Conservation (phyloP, 192 early-diverging fungal species). For the Entophlyctis luteolus region DNA sequence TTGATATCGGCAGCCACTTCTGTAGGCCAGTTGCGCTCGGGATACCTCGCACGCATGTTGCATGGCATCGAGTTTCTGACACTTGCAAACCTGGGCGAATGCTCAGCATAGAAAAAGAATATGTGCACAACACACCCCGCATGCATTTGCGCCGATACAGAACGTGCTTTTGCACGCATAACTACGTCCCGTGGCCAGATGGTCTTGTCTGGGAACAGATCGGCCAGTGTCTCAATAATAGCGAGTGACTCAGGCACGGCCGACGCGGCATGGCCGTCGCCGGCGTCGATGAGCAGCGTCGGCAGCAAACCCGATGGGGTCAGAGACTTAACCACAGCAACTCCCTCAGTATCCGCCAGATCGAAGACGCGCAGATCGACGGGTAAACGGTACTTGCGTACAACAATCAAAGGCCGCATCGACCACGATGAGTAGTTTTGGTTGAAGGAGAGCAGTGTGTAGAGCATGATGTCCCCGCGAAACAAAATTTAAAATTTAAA, state of each 20-base stretch:
- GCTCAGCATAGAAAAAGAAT: not conserved
- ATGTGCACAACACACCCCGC: not conserved
- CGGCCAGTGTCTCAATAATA: slow-evolving; percentile 5
- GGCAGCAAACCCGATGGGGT: not conserved
- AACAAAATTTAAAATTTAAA: no score
- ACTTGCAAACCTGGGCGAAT: not conserved
- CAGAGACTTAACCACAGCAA: not conserved
- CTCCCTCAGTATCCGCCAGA: not conserved
- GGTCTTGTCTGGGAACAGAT: not conserved
- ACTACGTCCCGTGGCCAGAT: not conserved
- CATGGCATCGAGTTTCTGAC: slow-evolving; percentile 2
- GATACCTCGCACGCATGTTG: slow-evolving; percentile 10
- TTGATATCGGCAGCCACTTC: not conserved
- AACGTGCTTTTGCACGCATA: not conserved
- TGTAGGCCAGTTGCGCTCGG: not conserved
- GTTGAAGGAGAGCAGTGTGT: not conserved
- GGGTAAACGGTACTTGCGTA: not conserved
- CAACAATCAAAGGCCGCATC: slow-evolving; percentile 2
- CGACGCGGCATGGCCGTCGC: not conserved
- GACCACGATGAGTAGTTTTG: slow-evolving; percentile 18
- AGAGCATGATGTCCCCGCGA: no score
- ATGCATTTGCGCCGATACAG: slow-evolving; percentile 14
- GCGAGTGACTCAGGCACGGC: slow-evolving; percentile 14
- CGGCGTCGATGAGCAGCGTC: not conserved
- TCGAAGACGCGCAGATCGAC: not conserved